Percentiles rank a stretch among this genome's conserved stretches.
Evolutionary conservation across 345 rosid species (phyloP).

Genomic region (Hibiscus syriacus): DNA sequence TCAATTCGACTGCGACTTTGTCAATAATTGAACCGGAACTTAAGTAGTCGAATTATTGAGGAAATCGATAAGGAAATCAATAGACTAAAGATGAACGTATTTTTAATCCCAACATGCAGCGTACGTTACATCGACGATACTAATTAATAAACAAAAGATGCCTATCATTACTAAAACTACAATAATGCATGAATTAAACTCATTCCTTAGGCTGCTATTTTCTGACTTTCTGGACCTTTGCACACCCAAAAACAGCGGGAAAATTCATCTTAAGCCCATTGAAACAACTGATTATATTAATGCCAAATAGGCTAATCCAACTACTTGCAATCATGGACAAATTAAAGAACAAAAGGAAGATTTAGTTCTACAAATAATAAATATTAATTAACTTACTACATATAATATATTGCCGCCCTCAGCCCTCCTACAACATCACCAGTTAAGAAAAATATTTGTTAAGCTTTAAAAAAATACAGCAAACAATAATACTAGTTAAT

Average conservation of each 20-base stretch:
- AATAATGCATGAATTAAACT: background rate
- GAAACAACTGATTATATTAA: background rate
- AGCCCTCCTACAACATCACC: background rate
- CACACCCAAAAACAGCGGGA: background rate
- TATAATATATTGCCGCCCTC: background rate
- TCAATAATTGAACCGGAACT: too few species aligned
- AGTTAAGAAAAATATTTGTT: background rate
- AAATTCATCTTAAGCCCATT: background rate
- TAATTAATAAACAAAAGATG: too few species aligned
- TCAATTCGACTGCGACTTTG: too few species aligned
- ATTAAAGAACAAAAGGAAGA: background rate
- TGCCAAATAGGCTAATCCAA: background rate
- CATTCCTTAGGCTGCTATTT: background rate
- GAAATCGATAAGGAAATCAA: too few species aligned
- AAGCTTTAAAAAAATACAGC: background rate
- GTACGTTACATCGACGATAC: background rate
- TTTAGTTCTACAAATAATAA: background rate
- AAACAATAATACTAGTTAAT: background rate
- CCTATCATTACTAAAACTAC: too few species aligned
- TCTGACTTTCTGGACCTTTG: background rate
- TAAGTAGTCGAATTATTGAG: too few species aligned
- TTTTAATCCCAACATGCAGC: too few species aligned
- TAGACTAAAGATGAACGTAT: too few species aligned
- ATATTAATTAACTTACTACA: background rate
- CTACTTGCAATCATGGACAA: background rate